phyloP scores from a whole-genome alignment of 106 monocot genomes.

The Cymbidium sinense region DNA sequence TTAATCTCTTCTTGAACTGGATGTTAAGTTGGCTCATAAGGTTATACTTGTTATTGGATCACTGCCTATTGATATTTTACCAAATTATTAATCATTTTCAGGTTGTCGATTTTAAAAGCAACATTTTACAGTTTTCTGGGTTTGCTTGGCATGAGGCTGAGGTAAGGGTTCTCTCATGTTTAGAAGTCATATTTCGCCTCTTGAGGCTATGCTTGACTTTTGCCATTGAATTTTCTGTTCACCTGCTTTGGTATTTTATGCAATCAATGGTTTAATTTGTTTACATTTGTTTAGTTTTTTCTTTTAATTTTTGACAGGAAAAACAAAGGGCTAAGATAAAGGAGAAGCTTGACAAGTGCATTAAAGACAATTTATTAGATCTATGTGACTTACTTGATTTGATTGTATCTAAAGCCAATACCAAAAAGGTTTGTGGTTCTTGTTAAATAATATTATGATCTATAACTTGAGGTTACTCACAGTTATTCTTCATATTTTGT shows the following conservation, averaged over 20 bases:
- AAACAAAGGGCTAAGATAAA: slow-evolving; percentile 56
- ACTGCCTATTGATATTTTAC: neutral
- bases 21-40: neutral
- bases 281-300: slow-evolving; percentile 4
- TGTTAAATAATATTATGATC: neutral
- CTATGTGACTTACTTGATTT: slow-evolving; percentile 70
- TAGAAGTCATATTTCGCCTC: neutral
- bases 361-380: slow-evolving; percentile 46
- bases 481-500: neutral
- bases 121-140: slow-evolving; percentile 84
- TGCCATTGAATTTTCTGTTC: neutral
- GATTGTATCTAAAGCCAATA: slow-evolving; percentile 34
- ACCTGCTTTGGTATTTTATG: neutral
- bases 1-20: neutral
- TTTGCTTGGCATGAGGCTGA: slow-evolving; percentile 77
- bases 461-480: neutral
- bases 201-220: too few relatives aligned
- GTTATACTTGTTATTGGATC: neutral
- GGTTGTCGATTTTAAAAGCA: slow-evolving; percentile 56
- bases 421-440: neutral
- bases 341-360: slow-evolving; percentile 62
- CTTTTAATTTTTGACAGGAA: slow-evolving; percentile 29
- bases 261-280: neutral
- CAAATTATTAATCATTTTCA: slow-evolving; percentile 22
- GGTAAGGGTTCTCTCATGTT: slow-evolving; percentile 28